Evolutionary conservation across 2,329 filamentous ascomycete genomes (phyloP).

Genomic region (Cytospora piceae): DNA sequence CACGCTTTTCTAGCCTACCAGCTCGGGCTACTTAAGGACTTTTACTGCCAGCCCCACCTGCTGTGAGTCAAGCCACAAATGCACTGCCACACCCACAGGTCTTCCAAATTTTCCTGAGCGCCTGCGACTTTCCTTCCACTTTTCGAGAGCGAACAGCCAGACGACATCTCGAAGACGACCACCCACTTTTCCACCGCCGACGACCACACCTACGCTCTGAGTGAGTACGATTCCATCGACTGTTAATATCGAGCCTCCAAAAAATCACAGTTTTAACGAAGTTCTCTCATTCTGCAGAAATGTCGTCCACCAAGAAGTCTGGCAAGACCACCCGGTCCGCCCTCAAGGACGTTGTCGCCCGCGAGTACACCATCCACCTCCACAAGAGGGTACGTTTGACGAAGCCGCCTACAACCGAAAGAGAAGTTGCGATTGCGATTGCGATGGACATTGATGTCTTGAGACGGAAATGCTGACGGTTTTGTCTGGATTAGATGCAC

Average conservation of each 20-base stretch:
- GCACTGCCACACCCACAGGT: constrained; percentile 5
- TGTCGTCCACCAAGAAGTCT: constrained; percentile 70
- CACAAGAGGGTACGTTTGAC: constrained; percentile 91
- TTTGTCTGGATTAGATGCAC: constrained; percentile 70
- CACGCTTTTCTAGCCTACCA: no score
- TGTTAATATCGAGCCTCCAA: constrained; percentile 1
- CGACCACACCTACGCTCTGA: constrained; percentile 37
- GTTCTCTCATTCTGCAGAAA: constrained; percentile 50
- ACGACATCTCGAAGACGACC: constrained; percentile 25
- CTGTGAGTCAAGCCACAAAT: neutral
- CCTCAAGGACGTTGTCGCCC: constrained; percentile 97
- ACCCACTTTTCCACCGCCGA: constrained; percentile 32
- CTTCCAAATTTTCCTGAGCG: constrained; percentile 4
- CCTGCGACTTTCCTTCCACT: constrained; percentile 7
- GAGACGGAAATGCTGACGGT: constrained; percentile 40
- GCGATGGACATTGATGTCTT: constrained; percentile 34
- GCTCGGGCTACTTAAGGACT: no score
- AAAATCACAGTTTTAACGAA: constrained; percentile 37
- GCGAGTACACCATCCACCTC: constrained; percentile 99
- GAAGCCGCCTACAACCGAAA: constrained; percentile 10
- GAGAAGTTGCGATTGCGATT: constrained; percentile 35
- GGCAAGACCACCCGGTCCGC: constrained; percentile 82
- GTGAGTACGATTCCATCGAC: constrained; percentile 26
- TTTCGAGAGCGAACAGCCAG: constrained; percentile 18
- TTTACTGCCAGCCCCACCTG: neutral